phyloP scores from a whole-genome alignment of 805 yeast genomes.

The Candida tibetensis region DNA sequence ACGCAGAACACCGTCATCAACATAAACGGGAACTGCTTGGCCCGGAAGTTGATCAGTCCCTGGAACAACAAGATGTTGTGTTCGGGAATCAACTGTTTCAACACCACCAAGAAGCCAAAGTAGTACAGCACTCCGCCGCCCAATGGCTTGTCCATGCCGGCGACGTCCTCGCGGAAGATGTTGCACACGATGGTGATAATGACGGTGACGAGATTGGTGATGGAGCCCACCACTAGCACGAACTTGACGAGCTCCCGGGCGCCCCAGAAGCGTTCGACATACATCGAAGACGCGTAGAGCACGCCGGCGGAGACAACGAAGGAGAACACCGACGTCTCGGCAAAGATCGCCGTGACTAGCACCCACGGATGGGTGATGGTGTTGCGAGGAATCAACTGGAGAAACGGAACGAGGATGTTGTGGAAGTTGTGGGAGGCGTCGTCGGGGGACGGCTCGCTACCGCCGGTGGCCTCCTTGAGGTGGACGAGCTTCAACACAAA shows the following conservation, averaged over 20 bases:
- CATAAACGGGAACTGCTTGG: constrained; percentile 61
- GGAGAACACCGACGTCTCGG: constrained; percentile 51
- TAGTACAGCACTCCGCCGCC: constrained; percentile 52
- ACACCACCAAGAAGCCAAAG: constrained; percentile 54
- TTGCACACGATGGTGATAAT: constrained; percentile 39
- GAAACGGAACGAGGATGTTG: constrained; percentile 49
- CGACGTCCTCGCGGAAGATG: constrained; percentile 31
- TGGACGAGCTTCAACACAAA: constrained; percentile 38
- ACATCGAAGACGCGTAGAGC: constrained; percentile 41
- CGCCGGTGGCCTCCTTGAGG: constrained; percentile 20
- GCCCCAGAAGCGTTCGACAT: constrained; percentile 54
- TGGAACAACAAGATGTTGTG: constrained; percentile 50
- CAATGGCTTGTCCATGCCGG: constrained; percentile 43
- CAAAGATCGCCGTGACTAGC: constrained; percentile 57
- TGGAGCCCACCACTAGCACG: constrained; percentile 50
- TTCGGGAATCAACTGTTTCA: constrained; percentile 58
- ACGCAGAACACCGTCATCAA: constrained; percentile 28
- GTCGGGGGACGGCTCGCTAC: constrained; percentile 10
- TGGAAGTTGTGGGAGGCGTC: constrained; percentile 21
- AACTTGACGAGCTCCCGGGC: constrained; percentile 47
- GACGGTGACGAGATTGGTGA: constrained; percentile 55
- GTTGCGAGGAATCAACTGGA: constrained; percentile 63
- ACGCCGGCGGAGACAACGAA: constrained; percentile 39
- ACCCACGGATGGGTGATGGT: constrained; percentile 64
- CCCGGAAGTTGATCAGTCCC: constrained; percentile 46